phyloP scores from a whole-genome alignment of 2,329 filamentous ascomycete species.

The Sordariomycetes sp. region DNA sequence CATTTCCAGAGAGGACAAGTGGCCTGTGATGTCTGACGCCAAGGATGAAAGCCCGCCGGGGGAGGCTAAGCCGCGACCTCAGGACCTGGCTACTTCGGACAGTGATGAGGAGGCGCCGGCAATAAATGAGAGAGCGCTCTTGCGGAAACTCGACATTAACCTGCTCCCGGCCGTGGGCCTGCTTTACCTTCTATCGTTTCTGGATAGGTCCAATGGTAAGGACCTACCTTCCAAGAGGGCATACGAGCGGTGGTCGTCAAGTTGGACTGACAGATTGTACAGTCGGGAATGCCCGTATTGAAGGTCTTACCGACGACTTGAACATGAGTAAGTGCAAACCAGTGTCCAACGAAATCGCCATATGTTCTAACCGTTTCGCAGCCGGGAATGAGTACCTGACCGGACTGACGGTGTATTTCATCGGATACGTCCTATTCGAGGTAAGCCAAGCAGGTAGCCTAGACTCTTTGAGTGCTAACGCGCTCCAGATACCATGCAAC shows the following conservation, averaged over 20 bases:
- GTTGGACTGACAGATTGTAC: slow-evolving; percentile 10
- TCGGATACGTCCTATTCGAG: slow-evolving; percentile 45
- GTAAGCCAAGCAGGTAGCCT: slow-evolving; percentile 13
- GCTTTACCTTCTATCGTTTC: slow-evolving; percentile 41
- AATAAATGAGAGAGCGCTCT: slow-evolving; percentile 40
- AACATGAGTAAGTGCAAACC: slow-evolving; percentile 28
- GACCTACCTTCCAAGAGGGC: slow-evolving; percentile 14
- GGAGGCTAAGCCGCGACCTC: background rate
- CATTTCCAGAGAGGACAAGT: background rate
- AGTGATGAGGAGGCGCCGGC: background rate
- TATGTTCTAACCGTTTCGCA: slow-evolving; percentile 8
- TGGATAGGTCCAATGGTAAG: slow-evolving; percentile 45
- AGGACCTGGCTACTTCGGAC: background rate
- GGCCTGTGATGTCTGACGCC: background rate
- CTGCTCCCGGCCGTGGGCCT: slow-evolving; percentile 40
- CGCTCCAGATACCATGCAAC: slow-evolving; percentile 42
- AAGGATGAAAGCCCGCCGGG: background rate
- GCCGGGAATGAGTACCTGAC: slow-evolving; percentile 51
- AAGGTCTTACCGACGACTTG: slow-evolving; percentile 37
- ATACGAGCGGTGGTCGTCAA: slow-evolving; percentile 4
- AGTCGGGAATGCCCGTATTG: slow-evolving; percentile 46
- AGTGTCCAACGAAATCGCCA: background rate
- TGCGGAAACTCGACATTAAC: slow-evolving; percentile 41
- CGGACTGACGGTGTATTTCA: slow-evolving; percentile 53
- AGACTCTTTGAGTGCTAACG: background rate